phyloP scores from a whole-genome alignment of 176 grass and related monocot genomes.

The Metroxylon sagu region DNA sequence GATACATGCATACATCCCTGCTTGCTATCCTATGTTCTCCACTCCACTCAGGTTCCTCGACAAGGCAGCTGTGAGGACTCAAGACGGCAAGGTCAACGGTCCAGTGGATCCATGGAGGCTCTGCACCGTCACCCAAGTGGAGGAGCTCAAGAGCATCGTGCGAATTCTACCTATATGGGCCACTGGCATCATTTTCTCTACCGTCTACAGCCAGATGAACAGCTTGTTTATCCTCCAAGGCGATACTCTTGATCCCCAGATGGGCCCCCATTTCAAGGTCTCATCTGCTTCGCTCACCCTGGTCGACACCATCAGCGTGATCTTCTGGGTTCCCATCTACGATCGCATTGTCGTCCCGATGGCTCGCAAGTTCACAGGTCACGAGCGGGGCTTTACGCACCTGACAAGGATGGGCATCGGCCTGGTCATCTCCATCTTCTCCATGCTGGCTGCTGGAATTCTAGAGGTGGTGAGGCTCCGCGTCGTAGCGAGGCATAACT shows the following conservation, averaged over 20 bases:
- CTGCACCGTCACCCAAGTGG: conserved; percentile 13
- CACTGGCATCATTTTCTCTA: neutral
- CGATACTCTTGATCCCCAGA: neutral
- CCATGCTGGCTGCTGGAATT: conserved; percentile 7
- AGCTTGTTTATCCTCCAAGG: conserved; percentile 6
- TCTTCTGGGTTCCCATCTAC: conserved; percentile 10
- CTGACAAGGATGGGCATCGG: conserved; percentile 11
- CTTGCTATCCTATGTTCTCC: neutral
- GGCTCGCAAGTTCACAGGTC: conserved; percentile 7
- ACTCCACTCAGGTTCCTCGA: conserved; percentile 7
- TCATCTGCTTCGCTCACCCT: conserved; percentile 6
- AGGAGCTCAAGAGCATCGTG: conserved; percentile 8
- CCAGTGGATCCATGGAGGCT: conserved; percentile 2
- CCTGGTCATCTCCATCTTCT: conserved; percentile 7
- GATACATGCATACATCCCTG: no score
- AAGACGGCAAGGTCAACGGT: neutral
- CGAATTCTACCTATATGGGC: conserved; percentile 12
- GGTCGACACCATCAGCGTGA: conserved; percentile 6
- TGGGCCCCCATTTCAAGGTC: conserved; percentile 8
- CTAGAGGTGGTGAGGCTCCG: conserved; percentile 7
- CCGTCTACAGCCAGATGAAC: conserved; percentile 1
- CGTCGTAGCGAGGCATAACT: neutral
- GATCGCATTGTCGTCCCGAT: neutral
- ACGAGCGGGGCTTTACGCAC: conserved; percentile 7
- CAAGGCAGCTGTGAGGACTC: conserved; percentile 3